Base-by-base conservation (phyloP, 2,329 filamentous ascomycete genomes). In the Sporothrix humicola region DNA sequence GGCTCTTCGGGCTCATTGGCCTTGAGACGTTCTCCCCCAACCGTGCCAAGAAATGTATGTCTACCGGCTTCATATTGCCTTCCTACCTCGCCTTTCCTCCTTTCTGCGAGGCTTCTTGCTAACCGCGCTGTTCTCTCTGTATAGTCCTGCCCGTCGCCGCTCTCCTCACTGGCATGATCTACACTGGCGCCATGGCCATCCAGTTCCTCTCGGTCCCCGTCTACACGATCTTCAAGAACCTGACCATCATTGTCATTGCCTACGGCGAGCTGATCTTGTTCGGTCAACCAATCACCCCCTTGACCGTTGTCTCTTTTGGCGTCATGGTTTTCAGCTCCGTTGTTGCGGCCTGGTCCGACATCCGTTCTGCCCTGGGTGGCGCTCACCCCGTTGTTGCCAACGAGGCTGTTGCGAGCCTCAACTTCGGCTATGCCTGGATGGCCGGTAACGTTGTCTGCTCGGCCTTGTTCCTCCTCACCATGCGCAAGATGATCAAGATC, bases 181-280 rank as follows among this genome's bases (percentile, higher is more conserved):
- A 98, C 85, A 98, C 96, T 72, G 91, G 94, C 79, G 96, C 93
- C 79, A 98, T 98, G 86, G 94, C 96, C 23, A 90, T 99, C 63
- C 94, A 98, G 84, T 98, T 91, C 84, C 92, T 99, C 75, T 98
- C 95, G 46, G 97, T 99, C 73, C 96, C 96, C 31, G 96, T 99
- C 37, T 99, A 99, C 85, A 99, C 96, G 73, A 99, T 99, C 82
- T 99, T 99, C 89, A 99, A 99, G 89, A 99, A 99, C 85, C 84
- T 99, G 86, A 98, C 96, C 75, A 99, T 97, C 82, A 98, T 99
- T 79, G 90, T 98, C 77, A 99, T 98, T 80, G 96, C 96, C 73
- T 99, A 99, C 78, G 96, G 96, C 78, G 96, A 99, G 84, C 95
- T 99, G 44, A 88, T 99, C 71, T 98, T 95, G 95, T 99, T 99